Percentiles rank a stretch among this genome's conserved stretches.
These are phyloP conservation scores for Colletotrichum orchidophilum DNA, from an alignment of 2,329 filamentous ascomycete species.

Conservation along the genomic window DNA sequence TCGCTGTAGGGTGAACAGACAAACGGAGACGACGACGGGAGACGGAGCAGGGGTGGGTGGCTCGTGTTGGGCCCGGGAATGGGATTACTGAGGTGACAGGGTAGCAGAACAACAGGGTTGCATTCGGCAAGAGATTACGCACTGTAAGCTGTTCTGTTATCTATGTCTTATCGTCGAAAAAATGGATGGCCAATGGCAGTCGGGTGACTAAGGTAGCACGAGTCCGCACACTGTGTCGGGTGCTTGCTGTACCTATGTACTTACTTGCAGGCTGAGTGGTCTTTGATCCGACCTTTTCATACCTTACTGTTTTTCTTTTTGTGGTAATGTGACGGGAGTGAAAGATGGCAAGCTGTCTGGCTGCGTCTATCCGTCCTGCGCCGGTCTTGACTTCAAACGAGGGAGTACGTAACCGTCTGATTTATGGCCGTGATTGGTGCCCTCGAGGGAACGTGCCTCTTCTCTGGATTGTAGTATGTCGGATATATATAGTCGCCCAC, in stretches of 20 bases:
- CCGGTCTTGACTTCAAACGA: conserved; percentile 4
- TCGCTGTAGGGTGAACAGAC: background rate
- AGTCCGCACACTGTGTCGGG: background rate
- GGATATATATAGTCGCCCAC: background rate
- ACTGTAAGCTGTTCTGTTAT: background rate
- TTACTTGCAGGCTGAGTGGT: background rate
- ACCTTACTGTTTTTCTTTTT: too few relatives aligned
- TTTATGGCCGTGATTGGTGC: background rate
- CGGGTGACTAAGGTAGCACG: background rate
- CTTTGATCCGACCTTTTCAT: too few relatives aligned
- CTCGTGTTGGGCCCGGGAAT: background rate
- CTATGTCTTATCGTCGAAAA: background rate
- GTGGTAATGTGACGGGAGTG: background rate
- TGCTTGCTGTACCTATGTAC: background rate
- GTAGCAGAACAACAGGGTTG: background rate
- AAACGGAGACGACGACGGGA: background rate
- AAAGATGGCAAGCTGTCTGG: background rate
- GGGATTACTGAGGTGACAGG: conserved; percentile 5
- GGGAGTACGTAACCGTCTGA: conserved; percentile 15
- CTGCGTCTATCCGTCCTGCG: background rate
- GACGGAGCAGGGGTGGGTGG: background rate
- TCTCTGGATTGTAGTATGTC: background rate
- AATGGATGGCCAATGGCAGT: background rate
- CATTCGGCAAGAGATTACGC: background rate
- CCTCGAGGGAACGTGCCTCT: background rate